Evolutionary conservation across 2,329 filamentous ascomycete genomes (phyloP).

Genomic region (Microsporum ferrugineum): DNA sequence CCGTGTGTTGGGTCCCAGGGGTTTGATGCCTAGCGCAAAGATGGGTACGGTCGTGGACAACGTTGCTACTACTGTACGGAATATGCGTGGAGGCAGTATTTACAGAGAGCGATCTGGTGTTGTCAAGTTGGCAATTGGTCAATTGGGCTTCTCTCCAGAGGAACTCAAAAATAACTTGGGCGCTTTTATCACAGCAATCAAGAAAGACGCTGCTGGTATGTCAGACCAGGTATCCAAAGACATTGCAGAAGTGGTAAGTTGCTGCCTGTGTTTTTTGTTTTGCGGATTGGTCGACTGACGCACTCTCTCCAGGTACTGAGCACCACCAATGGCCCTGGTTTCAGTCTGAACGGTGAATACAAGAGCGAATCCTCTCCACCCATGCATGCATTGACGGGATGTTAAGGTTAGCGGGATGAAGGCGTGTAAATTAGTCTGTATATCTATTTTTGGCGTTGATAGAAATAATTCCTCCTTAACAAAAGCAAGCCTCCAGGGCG

Average conservation of each 20-base stretch:
- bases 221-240: conserved; percentile 58
- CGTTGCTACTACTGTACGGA: conserved; percentile 60
- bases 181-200: conserved; percentile 61
- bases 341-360: conserved; percentile 75
- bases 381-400: conserved; percentile 35
- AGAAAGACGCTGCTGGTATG: conserved; percentile 59
- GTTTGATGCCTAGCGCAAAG: conserved; percentile 85
- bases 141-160: conserved; percentile 77
- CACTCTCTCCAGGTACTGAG: conserved; percentile 59
- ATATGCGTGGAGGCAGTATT: conserved; percentile 71
- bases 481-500: conserved; percentile 29
- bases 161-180: conserved; percentile 77
- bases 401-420: conserved; percentile 22
- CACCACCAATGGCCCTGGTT: conserved; percentile 74
- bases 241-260: conserved; percentile 55
- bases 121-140: conserved; percentile 79
- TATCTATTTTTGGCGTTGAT: conserved; percentile 32
- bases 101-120: conserved; percentile 81
- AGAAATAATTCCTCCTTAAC: conserved; percentile 18
- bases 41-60: conserved; percentile 79
- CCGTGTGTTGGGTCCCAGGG: conserved; percentile 72
- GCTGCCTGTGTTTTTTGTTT: conserved; percentile 5
- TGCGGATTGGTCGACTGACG: conserved; percentile 44
- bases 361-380: conserved; percentile 49
- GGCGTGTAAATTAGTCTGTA: conserved; percentile 9